These are phyloP conservation scores for Aspergillus clavatus DNA, from an alignment of 2,329 filamentous ascomycete species.

Conservation along the genomic window DNA sequence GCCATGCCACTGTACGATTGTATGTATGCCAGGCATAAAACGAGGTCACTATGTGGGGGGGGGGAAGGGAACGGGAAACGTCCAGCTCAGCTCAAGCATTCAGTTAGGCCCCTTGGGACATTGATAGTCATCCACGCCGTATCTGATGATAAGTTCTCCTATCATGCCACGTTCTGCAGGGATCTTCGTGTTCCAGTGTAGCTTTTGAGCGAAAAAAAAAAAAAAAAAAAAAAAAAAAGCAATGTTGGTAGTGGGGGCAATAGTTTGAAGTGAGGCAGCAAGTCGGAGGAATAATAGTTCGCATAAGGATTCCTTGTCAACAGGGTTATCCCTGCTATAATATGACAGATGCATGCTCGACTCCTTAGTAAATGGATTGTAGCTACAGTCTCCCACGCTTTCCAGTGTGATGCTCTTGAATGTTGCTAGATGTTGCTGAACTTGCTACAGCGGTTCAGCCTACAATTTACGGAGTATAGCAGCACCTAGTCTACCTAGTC, in stretches of 20 bases:
- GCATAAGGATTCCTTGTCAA: neutral
- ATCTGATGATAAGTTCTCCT: neutral
- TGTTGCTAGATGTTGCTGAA: no score
- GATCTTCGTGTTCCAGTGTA: neutral
- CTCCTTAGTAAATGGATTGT: neutral
- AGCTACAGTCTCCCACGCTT: neutral
- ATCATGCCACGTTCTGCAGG: constrained; percentile 1
- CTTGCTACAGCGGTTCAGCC: no score
- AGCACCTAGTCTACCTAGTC: no score
- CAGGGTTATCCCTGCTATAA: neutral
- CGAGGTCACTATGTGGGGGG: neutral
- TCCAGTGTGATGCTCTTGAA: no score
- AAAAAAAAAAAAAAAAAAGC: neutral
- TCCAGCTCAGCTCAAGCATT: no score
- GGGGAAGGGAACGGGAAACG: neutral
- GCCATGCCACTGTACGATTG: neutral
- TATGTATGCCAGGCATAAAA: neutral
- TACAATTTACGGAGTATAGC: no score
- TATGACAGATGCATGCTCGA: neutral
- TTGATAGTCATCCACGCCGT: neutral
- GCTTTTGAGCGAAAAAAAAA: constrained; percentile 10
- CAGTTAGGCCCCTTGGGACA: no score
- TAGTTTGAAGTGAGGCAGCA: neutral
- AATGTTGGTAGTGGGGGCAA: neutral
- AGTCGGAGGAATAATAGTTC: neutral